Conservation (phyloP, 2,329 filamentous ascomycete genomes). For the Aspergillus carbonarius region DNA sequence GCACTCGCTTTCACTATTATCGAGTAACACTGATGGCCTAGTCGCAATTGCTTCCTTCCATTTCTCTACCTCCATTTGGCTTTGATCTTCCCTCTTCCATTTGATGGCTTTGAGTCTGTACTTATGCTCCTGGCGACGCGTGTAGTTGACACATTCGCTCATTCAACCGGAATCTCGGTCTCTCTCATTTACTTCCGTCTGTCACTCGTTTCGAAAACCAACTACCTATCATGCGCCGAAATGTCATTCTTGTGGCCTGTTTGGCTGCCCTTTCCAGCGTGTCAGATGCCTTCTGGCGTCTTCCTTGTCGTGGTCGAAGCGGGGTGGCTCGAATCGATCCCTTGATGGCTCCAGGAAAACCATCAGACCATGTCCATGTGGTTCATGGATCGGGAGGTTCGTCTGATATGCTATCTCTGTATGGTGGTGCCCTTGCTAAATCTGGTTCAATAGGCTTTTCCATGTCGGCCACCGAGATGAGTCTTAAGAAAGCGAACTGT, state of each 20-base stretch:
- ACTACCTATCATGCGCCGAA: slow-evolving; percentile 16
- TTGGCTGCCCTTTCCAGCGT: slow-evolving; percentile 31
- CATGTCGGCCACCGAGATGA: slow-evolving; percentile 55
- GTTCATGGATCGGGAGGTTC: slow-evolving; percentile 75
- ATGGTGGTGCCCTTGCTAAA: slow-evolving; percentile 12
- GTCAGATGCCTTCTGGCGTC: slow-evolving; percentile 78
- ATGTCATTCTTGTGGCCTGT: slow-evolving; percentile 24
- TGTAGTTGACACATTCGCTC: slow-evolving; percentile 15
- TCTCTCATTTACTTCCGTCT: slow-evolving; percentile 16
- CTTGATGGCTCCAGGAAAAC: slow-evolving; percentile 61
- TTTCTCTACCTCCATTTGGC: neutral
- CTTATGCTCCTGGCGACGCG: slow-evolving; percentile 14
- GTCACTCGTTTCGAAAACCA: slow-evolving; percentile 16
- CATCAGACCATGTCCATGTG: slow-evolving; percentile 68
- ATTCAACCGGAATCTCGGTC: slow-evolving; percentile 9
- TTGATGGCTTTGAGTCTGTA: slow-evolving; percentile 12
- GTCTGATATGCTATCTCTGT: slow-evolving; percentile 35
- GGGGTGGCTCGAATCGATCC: slow-evolving; percentile 76
- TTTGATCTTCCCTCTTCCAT: slow-evolving; percentile 1
- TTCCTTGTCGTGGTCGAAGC: slow-evolving; percentile 73
- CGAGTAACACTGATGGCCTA: neutral
- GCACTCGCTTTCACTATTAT: neutral
- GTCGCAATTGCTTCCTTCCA: neutral
- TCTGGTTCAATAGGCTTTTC: slow-evolving; percentile 59
- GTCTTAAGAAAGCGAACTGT: slow-evolving; percentile 64